Base-by-base conservation (phyloP, 805 yeast species). In the Citeromyces matritensis region DNA sequence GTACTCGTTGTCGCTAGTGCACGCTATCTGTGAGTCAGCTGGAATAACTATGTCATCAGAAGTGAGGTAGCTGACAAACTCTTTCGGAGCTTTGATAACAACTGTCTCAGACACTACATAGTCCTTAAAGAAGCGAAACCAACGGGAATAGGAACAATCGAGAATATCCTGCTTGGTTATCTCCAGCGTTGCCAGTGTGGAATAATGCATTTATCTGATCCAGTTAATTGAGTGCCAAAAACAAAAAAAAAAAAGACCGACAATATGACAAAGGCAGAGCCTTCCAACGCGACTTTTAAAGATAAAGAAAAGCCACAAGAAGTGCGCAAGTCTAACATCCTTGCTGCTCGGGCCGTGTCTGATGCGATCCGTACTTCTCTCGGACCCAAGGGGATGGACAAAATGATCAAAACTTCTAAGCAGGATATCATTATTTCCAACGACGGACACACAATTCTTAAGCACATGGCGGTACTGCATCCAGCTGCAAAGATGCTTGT, bases 341-440 rank as follows among this genome's bases (percentile, higher is more conserved):
- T 79, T 39, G 95, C 95, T 3, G 96, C 95, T 5, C 65, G 88
- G 45, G 94, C 95, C 5, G 95, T 85, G 15, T 85, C 94, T 3
- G 95, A 85, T 55, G 95, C 95, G 30, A 82, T 85, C 45, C 70
- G 95, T 55, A 86, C 96, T 5, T 79, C 97, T 10, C 62, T 91
- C 37, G 99, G 99, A 13, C 99, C 99, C 35, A 88, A 85, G 55
- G 99, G 99, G 38, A 91, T 91, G 98, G 99, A 91, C 56, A 91
- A 91, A 63, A 88, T 91, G 97, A 84, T 83, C 59, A 84, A 84
- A 57, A 86, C 97, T 12, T 78, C 86, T 31, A 70, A 69, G 36
- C 97, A 97, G 26, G 85, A 91, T 49, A 81, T 88, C 44, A 78
- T 86, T 47, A 86, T 91, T 43, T 85, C 97, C 39, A 91, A 91